phyloP scores from a whole-genome alignment of 1,139 yeast genomes.

The Petasospora rhodanensis region DNA sequence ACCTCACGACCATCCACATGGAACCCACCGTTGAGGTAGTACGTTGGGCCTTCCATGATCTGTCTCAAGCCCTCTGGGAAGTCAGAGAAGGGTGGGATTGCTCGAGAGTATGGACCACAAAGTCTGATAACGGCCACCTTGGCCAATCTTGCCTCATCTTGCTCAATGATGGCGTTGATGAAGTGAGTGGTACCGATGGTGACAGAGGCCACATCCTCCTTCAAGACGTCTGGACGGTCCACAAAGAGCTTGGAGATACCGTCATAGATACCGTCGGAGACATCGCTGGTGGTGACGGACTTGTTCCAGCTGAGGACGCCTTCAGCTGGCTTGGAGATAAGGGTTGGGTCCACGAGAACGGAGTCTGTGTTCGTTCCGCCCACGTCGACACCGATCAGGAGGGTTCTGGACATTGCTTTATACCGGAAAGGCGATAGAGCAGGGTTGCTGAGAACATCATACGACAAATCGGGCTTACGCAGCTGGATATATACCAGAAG shows the following conservation, averaged over 20 bases:
- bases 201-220: slow-evolving; percentile 31
- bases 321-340: slow-evolving; percentile 22
- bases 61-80: slow-evolving; percentile 33
- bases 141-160: slow-evolving; percentile 33
- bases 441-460: too few species aligned
- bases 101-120: slow-evolving; percentile 34
- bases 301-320: slow-evolving; percentile 40
- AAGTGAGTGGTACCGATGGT: slow-evolving; percentile 43
- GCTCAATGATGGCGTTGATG: slow-evolving; percentile 40
- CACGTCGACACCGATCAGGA: slow-evolving; percentile 41
- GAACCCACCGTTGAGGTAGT: slow-evolving; percentile 34
- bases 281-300: slow-evolving; percentile 38
- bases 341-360: slow-evolving; percentile 36
- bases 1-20: slow-evolving; percentile 37
- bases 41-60: slow-evolving; percentile 32
- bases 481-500: too few species aligned
- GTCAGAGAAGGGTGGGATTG: slow-evolving; percentile 35
- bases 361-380: slow-evolving; percentile 47
- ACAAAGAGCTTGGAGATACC: slow-evolving; percentile 33
- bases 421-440: too few species aligned
- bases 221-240: slow-evolving; percentile 17
- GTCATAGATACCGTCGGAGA: slow-evolving; percentile 36
- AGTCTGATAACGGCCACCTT: slow-evolving; percentile 37
- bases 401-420: background rate
- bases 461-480: too few species aligned